Base-by-base conservation (phyloP, 169 alveolate species). In the Plasmodium berghei region DNA sequence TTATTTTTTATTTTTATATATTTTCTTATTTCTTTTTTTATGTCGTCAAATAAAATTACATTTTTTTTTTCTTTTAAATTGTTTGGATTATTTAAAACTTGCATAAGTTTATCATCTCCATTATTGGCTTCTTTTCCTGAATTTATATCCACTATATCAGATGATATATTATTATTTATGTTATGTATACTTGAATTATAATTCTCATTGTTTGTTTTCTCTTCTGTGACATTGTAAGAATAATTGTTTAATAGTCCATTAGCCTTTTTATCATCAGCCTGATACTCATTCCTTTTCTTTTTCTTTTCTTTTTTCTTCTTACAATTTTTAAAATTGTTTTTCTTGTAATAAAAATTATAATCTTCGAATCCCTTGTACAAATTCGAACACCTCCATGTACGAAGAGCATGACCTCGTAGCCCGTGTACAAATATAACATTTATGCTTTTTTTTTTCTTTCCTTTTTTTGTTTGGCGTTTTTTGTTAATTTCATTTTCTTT, bases 361-460 rank as follows among this genome's bases (percentile, higher is more conserved):
- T 24, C 42, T 42, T 72, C 48, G 5, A 58, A 42, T 28, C 56
- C 40, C 3, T 67, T 28, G 49, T 80, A 80, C 10, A 67, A 24
- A 26, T 80, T 80, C 24, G 83, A 66, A 49, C 67, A 80, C 42
- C 90, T 67, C 90, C 90, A 80, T 14, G 90, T 80, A 67, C 90
- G 90, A 14, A 67, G 64, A 26, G 90, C 90, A 49, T 55, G 45
- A 8, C 90, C 90, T 46, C 90, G 48, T 62, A 80, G 40, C 10
- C 90, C 90, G 54, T 80, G 90, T 24, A 80, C 83, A 49, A 80
- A 55, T 34, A 80, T 71, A n/a, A 80, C 24, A 9, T 80, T 83
- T 18, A 80, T 24, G 24, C 69, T 58, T 48, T 55, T 80, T 49
- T 46, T 80, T 28, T 80, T 67, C 18, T 42, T 67, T 16, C 42